Evolutionary conservation across 352 stramenopile genomes (phyloP).

Genomic region (Globisporangium paddicum): DNA sequence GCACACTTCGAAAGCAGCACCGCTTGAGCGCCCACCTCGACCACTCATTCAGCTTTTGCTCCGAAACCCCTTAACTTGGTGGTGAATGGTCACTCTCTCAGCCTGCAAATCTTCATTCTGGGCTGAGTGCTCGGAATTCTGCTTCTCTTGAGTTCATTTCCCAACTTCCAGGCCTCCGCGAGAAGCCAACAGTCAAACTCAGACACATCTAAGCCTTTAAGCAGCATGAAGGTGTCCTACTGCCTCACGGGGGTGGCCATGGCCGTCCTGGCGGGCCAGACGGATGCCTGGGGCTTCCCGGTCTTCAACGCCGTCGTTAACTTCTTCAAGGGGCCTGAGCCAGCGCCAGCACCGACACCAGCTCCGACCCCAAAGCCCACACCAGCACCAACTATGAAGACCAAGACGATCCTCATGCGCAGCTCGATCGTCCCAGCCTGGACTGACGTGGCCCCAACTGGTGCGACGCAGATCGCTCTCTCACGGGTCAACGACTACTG

Average conservation of each 20-base stretch:
- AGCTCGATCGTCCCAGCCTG: slow-evolving; percentile 3
- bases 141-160: not conserved
- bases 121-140: too few species aligned
- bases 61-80: not conserved
- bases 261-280: not conserved
- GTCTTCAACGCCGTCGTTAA: not conserved
- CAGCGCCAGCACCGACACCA: not conserved
- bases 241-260: slow-evolving; percentile 1
- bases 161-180: not conserved
- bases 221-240: slow-evolving; percentile 7
- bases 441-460: slow-evolving; percentile 2
- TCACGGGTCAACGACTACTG: slow-evolving; percentile 1
- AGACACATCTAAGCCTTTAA: not conserved
- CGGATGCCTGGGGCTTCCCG: not conserved
- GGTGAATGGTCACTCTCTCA: not conserved
- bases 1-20: not conserved
- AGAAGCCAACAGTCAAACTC: not conserved
- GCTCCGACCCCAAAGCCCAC: not conserved
- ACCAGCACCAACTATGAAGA: not conserved
- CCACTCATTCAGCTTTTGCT: not conserved
- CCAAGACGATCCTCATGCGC: slow-evolving; percentile 8
- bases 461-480: slow-evolving; percentile 4
- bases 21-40: not conserved
- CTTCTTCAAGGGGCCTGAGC: not conserved
- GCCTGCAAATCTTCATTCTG: not conserved